Evolutionary conservation across 2,329 filamentous ascomycete genomes (phyloP).

Genomic region (Diplocarpon rosae): DNA sequence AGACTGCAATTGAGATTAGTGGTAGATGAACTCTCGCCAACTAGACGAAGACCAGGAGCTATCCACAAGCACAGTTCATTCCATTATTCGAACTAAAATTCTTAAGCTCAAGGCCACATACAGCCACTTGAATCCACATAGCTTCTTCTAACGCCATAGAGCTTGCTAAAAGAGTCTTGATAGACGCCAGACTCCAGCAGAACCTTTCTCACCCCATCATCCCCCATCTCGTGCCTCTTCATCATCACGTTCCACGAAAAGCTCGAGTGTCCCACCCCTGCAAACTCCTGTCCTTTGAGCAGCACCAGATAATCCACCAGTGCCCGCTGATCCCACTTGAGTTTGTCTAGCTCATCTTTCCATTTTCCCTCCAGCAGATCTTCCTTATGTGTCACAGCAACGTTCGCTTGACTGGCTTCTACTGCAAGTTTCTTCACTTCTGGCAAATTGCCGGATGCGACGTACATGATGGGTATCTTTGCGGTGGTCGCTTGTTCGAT

Average conservation of each 20-base stretch:
- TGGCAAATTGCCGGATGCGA: conserved; percentile 32
- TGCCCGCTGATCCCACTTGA: conserved; percentile 38
- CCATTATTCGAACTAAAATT: conserved; percentile 32
- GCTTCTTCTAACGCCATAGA: conserved; percentile 13
- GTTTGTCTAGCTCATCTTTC: conserved; percentile 17
- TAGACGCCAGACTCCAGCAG: conserved; percentile 1
- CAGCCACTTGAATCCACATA: conserved; percentile 19
- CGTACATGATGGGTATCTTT: conserved; percentile 30
- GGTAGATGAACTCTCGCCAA: no score
- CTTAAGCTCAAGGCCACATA: conserved; percentile 17
- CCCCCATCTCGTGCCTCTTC: conserved; percentile 15
- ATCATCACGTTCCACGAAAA: conserved; percentile 38
- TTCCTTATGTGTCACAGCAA: conserved; percentile 33
- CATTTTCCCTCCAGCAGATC: conserved; percentile 32
- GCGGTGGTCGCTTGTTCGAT: conserved; percentile 26
- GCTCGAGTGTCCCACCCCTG: conserved; percentile 34
- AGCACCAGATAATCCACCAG: conserved; percentile 41
- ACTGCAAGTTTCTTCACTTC: conserved; percentile 30
- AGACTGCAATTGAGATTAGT: no score
- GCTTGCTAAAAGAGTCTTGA: conserved; percentile 8
- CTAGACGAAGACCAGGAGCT: no score
- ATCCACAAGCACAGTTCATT: no score
- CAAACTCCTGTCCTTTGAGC: conserved; percentile 32
- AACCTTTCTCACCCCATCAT: conserved; percentile 18
- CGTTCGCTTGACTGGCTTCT: conserved; percentile 27